phyloP scores from a whole-genome alignment of 2,329 filamentous ascomycete genomes.

The Colletotrichum tofieldiae region DNA sequence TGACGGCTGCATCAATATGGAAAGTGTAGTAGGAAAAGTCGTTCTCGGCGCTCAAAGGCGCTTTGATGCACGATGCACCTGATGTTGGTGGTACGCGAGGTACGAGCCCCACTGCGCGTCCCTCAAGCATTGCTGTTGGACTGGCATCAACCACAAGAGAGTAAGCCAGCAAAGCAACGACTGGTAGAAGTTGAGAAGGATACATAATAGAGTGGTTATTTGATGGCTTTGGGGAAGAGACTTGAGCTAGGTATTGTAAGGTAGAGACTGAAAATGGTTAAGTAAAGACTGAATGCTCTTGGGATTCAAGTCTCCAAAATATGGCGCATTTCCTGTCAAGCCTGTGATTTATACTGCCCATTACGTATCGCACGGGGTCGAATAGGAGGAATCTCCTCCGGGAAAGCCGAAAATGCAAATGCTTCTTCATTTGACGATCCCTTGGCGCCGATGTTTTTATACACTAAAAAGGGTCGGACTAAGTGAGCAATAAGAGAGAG shows the following conservation, averaged over 20 bases:
- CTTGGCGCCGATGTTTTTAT: neutral
- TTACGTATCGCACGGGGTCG: neutral
- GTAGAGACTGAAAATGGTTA: neutral
- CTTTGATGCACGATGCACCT: neutral
- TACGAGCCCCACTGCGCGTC: neutral
- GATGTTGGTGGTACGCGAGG: neutral
- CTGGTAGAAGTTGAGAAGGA: slow-evolving; percentile 1
- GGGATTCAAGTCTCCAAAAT: neutral
- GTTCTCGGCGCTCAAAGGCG: neutral
- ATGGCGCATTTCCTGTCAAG: neutral
- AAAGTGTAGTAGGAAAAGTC: slow-evolving; percentile 29
- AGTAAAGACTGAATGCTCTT: neutral
- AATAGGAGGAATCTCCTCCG: neutral
- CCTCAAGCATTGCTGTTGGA: slow-evolving; percentile 1
- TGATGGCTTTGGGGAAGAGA: neutral
- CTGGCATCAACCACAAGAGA: neutral
- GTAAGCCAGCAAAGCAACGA: neutral
- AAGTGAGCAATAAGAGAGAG: too few relatives aligned
- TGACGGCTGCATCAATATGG: neutral
- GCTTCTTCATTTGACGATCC: neutral
- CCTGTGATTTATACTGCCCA: neutral
- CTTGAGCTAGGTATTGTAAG: neutral
- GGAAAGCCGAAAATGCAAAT: neutral
- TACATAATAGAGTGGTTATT: neutral
- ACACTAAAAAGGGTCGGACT: too few relatives aligned